A percentile compares a stretch with the other conserved stretches of the same genome.
These are phyloP conservation scores for Botrytis elliptica DNA, from an alignment of 2,329 filamentous ascomycete genomes.

Conservation along the genomic window DNA sequence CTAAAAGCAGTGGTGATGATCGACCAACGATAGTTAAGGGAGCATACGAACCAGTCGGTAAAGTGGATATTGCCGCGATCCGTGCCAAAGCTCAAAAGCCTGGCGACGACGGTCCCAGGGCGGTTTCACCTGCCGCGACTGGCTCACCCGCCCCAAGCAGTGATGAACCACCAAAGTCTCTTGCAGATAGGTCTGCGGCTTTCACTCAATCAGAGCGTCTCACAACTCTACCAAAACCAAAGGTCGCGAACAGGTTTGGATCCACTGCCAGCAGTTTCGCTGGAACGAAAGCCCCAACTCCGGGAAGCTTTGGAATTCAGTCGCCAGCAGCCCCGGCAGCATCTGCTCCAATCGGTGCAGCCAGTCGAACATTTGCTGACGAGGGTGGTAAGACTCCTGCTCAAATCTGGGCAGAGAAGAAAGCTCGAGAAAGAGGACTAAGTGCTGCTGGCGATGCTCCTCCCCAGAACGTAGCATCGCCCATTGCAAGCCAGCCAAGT, in stretches of 20 bases:
- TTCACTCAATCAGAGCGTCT: slow-evolving; percentile 77
- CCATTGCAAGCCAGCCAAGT: slow-evolving; percentile 67
- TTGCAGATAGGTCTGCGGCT: slow-evolving; percentile 74
- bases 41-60: slow-evolving; percentile 90
- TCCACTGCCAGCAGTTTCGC: slow-evolving; percentile 67
- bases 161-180: slow-evolving; percentile 55
- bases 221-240: slow-evolving; percentile 88
- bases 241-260: slow-evolving; percentile 87
- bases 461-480: slow-evolving; percentile 47
- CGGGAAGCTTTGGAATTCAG: slow-evolving; percentile 64
- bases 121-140: slow-evolving; percentile 46
- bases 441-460: slow-evolving; percentile 52
- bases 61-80: slow-evolving; percentile 96
- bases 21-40: slow-evolving; percentile 85
- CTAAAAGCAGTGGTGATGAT: slow-evolving; percentile 68
- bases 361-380: slow-evolving; percentile 91
- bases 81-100: slow-evolving; percentile 76
- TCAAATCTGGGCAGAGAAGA: slow-evolving; percentile 96
- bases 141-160: slow-evolving; percentile 39
- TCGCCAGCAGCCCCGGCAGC: slow-evolving; percentile 55
- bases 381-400: slow-evolving; percentile 94
- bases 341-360: slow-evolving; percentile 67
- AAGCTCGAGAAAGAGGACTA: slow-evolving; percentile 70
- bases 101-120: slow-evolving; percentile 40
- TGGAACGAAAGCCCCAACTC: slow-evolving; percentile 86